Percentiles rank a stretch among this genome's conserved stretches.
Conservation (phyloP, 2,329 filamentous ascomycete genomes). For the Nakataea oryzae region DNA sequence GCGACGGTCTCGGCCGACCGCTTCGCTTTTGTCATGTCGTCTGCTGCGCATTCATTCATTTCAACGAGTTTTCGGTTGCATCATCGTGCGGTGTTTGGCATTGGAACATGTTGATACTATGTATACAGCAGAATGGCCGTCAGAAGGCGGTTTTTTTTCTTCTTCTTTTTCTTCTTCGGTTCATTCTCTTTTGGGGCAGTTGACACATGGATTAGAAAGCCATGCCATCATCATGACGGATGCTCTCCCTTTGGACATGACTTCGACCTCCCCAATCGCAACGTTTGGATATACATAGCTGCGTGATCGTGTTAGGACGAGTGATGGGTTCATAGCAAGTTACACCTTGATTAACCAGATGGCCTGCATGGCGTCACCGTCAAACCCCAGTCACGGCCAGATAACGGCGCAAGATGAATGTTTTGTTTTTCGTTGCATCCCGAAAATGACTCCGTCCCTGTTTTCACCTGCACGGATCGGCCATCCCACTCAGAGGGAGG, state of each 20-base stretch:
- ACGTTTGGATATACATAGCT: not conserved
- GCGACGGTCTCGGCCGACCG: not conserved
- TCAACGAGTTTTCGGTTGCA: not conserved
- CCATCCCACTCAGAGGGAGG: too few species aligned
- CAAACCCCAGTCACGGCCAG: not conserved
- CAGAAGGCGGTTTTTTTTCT: not conserved
- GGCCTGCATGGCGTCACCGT: not conserved
- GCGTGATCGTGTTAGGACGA: not conserved
- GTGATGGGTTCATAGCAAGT: not conserved
- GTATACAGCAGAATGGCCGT: too few species aligned
- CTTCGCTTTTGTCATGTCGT: not conserved
- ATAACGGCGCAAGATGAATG: too few species aligned
- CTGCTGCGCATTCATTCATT: not conserved
- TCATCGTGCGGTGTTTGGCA: not conserved
- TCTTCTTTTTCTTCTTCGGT: too few species aligned
- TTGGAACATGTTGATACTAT: not conserved
- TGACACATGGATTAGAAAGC: too few species aligned
- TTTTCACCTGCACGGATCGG: not conserved
- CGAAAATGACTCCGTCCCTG: not conserved
- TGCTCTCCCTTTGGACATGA: too few species aligned
- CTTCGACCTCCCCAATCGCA: not conserved
- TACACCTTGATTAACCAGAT: not conserved
- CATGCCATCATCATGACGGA: too few species aligned
- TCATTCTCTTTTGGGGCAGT: too few species aligned
- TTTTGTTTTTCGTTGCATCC: not conserved